Conservation (phyloP, 176 grass and related monocot genomes). For the Paspalum notatum region DNA sequence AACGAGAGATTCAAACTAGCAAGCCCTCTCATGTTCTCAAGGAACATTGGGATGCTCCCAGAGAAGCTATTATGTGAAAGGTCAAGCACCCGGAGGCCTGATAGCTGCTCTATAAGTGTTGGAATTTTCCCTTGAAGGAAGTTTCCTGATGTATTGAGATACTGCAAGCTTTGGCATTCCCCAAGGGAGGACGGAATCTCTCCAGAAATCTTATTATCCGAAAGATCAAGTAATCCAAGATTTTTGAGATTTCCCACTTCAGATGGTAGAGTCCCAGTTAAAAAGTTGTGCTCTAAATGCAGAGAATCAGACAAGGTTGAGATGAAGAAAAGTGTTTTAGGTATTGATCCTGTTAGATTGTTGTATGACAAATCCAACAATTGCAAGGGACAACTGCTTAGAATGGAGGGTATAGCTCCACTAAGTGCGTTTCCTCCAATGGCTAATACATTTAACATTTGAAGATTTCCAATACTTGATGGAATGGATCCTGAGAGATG, state of each 20-base stretch:
- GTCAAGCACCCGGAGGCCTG: conserved; percentile 44
- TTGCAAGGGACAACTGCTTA: conserved; percentile 28
- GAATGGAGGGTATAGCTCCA: conserved; percentile 11
- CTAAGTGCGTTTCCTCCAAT: conserved; percentile 16
- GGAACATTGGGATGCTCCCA: conserved; percentile 38
- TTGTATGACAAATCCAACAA: conserved; percentile 33
- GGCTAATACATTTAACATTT: not conserved
- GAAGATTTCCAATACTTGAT: conserved; percentile 20
- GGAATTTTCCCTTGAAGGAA: conserved; percentile 49
- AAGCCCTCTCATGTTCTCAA: conserved; percentile 30
- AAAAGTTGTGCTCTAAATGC: conserved; percentile 44
- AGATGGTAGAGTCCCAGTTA: conserved; percentile 46
- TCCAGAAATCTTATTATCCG: conserved; percentile 51
- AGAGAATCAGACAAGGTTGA: conserved; percentile 30
- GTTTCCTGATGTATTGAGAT: conserved; percentile 35
- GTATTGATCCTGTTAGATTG: conserved; percentile 47
- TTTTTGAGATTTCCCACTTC: conserved; percentile 38
- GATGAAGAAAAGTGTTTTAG: conserved; percentile 47
- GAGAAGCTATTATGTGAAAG: conserved; percentile 48
- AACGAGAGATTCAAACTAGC: conserved; percentile 51
- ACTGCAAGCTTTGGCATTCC: conserved; percentile 39
- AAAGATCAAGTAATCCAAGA: conserved; percentile 27
- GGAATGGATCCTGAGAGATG: conserved; percentile 24
- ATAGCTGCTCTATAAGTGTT: conserved; percentile 10
- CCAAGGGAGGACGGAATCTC: conserved; percentile 49